Base-by-base conservation (phyloP, 371 early-diverging fungal genomes). In the Apophysomyces elegans region DNA sequence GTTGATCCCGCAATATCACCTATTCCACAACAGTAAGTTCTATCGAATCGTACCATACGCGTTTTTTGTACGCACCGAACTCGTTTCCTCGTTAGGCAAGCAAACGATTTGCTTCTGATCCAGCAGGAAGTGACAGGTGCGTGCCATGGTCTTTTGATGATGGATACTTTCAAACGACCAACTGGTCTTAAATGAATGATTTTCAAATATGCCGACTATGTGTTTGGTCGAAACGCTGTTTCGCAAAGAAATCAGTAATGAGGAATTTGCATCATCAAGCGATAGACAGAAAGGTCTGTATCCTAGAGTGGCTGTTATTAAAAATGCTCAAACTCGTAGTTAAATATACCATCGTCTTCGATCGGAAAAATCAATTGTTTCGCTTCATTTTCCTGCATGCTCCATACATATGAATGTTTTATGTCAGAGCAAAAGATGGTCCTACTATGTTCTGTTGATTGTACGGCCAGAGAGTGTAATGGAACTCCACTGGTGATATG, bases 281-380 rank as follows among this genome's bases (percentile, higher is more conserved):
- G 63, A 45, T 18, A 71, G 60, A 8, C 64, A 66, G 32, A 64
- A 71, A 1, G 71, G 71, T 26, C 67, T 65, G 12, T 60, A 71
- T 8, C 64, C 71, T 71, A 37, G 4, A 9, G 5, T 46, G 39
- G 21, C 11, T 7, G 21, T 47, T 1, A 21, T 32, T 45, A 45
- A 18, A 39, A 18, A 2, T 4, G 5, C 5, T 16, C 16, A 11
- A 4, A 16, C 46, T 37, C 5, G 8, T 37, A 54, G 11, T 62
- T 12, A 18, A 16, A 26, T 16, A 56, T 63, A 63, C 70, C 70
- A n/a, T 59, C 38, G 6, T 59, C 44, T 21, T 62, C 39, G 0
- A n/a, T 41, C 5, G 43, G 41, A 4, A 68, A 13, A n/a, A 43
- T 21, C 12, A 54, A 43, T 14, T 38, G 11, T 4, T 54, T 39